These are phyloP conservation scores for Domatiomyces catenatus DNA, from an alignment of 2,329 filamentous ascomycete species.

Conservation along the genomic window DNA sequence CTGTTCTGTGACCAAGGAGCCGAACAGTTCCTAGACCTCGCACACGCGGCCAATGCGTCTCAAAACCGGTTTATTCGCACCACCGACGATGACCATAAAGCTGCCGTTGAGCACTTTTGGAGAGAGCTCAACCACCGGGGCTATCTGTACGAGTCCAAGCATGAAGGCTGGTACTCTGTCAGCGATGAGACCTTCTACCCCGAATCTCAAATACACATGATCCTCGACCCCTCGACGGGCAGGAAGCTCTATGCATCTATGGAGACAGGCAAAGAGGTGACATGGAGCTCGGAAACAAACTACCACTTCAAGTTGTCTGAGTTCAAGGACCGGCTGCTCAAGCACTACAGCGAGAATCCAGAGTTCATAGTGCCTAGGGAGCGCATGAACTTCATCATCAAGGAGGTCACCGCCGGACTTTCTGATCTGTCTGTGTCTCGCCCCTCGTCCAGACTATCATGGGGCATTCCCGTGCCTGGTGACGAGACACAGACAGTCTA, in stretches of 20 bases:
- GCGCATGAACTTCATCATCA: conserved; percentile 63
- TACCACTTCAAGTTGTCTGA: conserved; percentile 87
- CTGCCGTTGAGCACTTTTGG: conserved; percentile 85
- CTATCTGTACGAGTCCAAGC: conserved; percentile 69
- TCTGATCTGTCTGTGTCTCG: conserved; percentile 82
- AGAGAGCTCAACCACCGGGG: conserved; percentile 57
- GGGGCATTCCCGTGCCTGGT: conserved; percentile 79
- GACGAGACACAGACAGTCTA: conserved; percentile 85
- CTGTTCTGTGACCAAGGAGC: conserved; percentile 80
- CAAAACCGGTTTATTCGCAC: conserved; percentile 87
- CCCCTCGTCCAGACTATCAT: conserved; percentile 58
- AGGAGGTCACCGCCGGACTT: conserved; percentile 61
- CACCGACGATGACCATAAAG: conserved; percentile 65
- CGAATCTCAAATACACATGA: conserved; percentile 54
- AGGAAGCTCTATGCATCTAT: conserved; percentile 63
- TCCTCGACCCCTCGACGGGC: conserved; percentile 65
- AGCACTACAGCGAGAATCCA: conserved; percentile 65
- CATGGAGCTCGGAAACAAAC: conserved; percentile 85
- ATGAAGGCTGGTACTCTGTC: conserved; percentile 92
- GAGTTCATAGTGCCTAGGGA: conserved; percentile 57
- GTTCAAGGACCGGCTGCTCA: conserved; percentile 61
- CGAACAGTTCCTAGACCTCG: conserved; percentile 45
- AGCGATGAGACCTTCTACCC: conserved; percentile 96
- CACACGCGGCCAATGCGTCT: conserved; percentile 50
- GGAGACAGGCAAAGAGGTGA: conserved; percentile 83